Percentiles rank a stretch among this genome's conserved stretches.
Conservation (phyloP, 495 filamentous ascomycete genomes). For the Daldinia grandis region DNA sequence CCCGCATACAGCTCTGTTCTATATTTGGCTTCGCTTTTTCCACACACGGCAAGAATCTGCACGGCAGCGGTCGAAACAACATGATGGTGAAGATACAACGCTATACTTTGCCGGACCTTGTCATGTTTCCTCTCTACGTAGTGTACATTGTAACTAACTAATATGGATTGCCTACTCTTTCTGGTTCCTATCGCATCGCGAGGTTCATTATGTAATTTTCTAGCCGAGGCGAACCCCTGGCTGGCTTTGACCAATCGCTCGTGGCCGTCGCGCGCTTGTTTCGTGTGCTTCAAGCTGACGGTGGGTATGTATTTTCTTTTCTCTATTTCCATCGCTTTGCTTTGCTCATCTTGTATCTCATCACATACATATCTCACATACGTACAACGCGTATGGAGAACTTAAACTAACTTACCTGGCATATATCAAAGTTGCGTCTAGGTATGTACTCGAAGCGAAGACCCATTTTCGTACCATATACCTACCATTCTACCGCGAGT, state of each 20-base stretch:
- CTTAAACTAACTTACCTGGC: background rate
- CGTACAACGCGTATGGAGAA: background rate
- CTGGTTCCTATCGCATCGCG: conserved; percentile 6
- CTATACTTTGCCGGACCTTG: conserved; percentile 14
- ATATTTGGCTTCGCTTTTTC: conserved; percentile 34
- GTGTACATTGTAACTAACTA: background rate
- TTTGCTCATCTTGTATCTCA: conserved; percentile 1
- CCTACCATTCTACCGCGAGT: conserved; percentile 2
- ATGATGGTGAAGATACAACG: conserved; percentile 23
- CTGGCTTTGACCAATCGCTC: conserved; percentile 16
- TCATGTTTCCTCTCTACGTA: background rate
- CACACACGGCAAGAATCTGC: conserved; percentile 37
- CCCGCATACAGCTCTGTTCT: conserved; percentile 34
- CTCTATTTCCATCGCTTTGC: background rate
- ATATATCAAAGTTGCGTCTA: no score
- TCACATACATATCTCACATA: background rate
- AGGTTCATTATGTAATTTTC: conserved; percentile 25
- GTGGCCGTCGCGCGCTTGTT: conserved; percentile 28
- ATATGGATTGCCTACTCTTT: background rate
- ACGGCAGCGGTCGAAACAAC: conserved; percentile 21
- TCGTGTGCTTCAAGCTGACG: conserved; percentile 25
- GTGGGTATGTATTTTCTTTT: background rate
- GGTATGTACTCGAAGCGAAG: background rate
- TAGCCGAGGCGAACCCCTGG: conserved; percentile 5
- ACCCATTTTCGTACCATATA: conserved; percentile 1